Percentiles rank a stretch among this genome's conserved stretches.
Evolutionary conservation across 106 monocot genomes (phyloP).

Genomic region (Vanilla planifolia): DNA sequence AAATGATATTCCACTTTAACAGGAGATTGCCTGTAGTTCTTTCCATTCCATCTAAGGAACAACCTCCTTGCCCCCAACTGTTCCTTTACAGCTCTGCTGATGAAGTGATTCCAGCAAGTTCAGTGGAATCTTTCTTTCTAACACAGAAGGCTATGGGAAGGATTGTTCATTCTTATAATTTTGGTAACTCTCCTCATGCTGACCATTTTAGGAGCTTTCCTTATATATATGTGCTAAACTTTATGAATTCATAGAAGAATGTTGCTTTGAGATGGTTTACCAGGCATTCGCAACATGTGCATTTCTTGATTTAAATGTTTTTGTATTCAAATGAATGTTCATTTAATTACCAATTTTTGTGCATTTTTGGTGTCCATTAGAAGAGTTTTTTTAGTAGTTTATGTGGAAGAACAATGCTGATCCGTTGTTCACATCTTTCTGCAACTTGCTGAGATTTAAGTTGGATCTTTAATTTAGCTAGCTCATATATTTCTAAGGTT

Average conservation of each 20-base stretch:
- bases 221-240: constrained; percentile 50
- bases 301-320: too few relatives aligned
- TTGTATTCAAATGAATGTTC: too few relatives aligned
- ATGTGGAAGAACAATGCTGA: too few relatives aligned
- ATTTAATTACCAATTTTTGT: too few relatives aligned
- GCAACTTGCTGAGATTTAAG: too few relatives aligned
- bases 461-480: too few relatives aligned
- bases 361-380: too few relatives aligned
- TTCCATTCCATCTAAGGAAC: constrained; percentile 38
- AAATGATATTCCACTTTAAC: too few relatives aligned
- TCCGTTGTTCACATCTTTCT: too few relatives aligned
- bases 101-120: constrained; percentile 57
- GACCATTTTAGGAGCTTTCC: constrained; percentile 84
- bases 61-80: constrained; percentile 75
- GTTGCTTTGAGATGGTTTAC: constrained; percentile 10
- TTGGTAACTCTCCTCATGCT: constrained; percentile 69
- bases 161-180: constrained; percentile 48
- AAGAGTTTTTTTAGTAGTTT: too few relatives aligned
- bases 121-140: constrained; percentile 56
- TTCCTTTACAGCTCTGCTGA: constrained; percentile 85
- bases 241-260: constrained; percentile 46
- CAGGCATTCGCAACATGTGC: too few relatives aligned
- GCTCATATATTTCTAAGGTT: too few relatives aligned
- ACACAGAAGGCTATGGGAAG: constrained; percentile 50
- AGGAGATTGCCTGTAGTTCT: constrained; percentile 66